Percentiles rank a stretch among this genome's conserved stretches.
Conservation (phyloP, 1,284 basidiomycete species). For the Fomitiporia mediterranea region DNA sequence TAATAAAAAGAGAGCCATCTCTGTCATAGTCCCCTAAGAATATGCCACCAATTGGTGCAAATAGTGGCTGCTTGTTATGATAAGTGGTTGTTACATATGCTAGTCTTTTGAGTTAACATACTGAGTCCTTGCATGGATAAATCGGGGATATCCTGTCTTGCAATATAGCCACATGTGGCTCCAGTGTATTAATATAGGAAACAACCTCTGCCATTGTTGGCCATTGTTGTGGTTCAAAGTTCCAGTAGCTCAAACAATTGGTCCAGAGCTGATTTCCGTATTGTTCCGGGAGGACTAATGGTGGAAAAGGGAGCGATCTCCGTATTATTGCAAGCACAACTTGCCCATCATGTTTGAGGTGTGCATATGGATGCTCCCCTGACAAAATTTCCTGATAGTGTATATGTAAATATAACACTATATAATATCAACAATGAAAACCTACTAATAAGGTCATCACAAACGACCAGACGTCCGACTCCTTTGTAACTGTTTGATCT, state of each 20-base stretch:
- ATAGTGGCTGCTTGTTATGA: too few species aligned
- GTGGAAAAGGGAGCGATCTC: neutral
- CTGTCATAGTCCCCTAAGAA: too few species aligned
- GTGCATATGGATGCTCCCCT: neutral
- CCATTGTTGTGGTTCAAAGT: neutral
- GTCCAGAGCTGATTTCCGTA: neutral
- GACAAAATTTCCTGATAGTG: neutral
- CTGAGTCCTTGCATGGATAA: too few species aligned
- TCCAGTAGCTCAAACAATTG: neutral
- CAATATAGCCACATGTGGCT: too few species aligned
- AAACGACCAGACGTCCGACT: neutral
- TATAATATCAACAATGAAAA: neutral
- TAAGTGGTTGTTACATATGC: too few species aligned
- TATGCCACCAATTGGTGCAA: too few species aligned
- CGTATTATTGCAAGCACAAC: neutral
- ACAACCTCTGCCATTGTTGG: neutral
- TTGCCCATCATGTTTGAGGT: neutral
- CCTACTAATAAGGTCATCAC: neutral
- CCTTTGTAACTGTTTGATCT: neutral
- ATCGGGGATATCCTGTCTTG: too few species aligned
- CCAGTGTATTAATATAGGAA: too few species aligned
- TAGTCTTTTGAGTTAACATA: too few species aligned
- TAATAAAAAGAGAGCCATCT: too few species aligned
- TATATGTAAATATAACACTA: neutral
- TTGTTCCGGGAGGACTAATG: neutral